Conservation (phyloP, 768 basidiomycete genomes). For the Pulveroboletus sp. region DNA sequence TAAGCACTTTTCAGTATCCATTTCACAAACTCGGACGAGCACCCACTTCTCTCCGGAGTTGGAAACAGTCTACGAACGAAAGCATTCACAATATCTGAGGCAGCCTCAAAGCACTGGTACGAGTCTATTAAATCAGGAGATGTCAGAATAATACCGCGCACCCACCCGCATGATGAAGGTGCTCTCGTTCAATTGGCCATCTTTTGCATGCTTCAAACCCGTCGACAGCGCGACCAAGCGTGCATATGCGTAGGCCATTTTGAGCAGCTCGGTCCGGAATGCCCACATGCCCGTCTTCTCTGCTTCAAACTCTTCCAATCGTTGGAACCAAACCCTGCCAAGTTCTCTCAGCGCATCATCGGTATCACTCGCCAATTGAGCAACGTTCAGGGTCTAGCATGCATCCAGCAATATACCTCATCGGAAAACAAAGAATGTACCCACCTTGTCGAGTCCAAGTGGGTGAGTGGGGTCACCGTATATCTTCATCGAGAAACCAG, state of each 20-base stretch:
- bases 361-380: conserved; percentile 58
- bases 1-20: conserved; percentile 21
- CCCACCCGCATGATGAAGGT: conserved; percentile 65
- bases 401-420: conserved; percentile 1
- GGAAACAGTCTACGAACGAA: conserved; percentile 56
- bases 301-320: conserved; percentile 49
- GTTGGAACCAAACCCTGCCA: conserved; percentile 53
- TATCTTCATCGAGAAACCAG: conserved; percentile 57
- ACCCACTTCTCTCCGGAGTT: conserved; percentile 51
- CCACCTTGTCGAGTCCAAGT: conserved; percentile 72
- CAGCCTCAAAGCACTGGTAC: conserved; percentile 62
- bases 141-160: conserved; percentile 4
- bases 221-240: conserved; percentile 70
- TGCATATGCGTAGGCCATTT: conserved; percentile 63
- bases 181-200: conserved; percentile 52
- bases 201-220: conserved; percentile 75
- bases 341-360: conserved; percentile 67
- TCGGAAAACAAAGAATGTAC: not conserved
- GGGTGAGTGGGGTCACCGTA: conserved; percentile 74
- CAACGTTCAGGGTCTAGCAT: conserved; percentile 59
- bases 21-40: not conserved
- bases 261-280: conserved; percentile 62
- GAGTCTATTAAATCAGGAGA: not conserved
- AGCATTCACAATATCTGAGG: conserved; percentile 60
- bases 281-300: conserved; percentile 48